Evolutionary conservation across 106 monocot genomes (phyloP).

Genomic region (Apostasia shenzhenica): DNA sequence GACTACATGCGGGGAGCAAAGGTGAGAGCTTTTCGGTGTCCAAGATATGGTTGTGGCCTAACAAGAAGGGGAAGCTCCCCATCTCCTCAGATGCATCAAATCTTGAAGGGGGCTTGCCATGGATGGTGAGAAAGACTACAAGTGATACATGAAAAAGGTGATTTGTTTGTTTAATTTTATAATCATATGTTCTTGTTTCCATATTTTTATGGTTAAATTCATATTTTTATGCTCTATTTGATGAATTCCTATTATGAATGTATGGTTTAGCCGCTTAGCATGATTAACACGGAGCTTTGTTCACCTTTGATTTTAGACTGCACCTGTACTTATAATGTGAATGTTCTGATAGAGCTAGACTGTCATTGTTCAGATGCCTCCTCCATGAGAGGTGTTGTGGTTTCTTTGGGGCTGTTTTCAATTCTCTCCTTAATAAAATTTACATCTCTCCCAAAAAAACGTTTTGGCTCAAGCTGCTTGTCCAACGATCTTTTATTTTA

Average conservation of each 20-base stretch:
- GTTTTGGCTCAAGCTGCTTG: no score
- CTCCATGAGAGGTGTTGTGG: not conserved
- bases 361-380: not conserved
- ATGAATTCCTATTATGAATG: not conserved
- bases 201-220: constrained; percentile 5
- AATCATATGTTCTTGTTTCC: constrained; percentile 2
- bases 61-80: constrained; percentile 61
- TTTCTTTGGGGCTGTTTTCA: no score
- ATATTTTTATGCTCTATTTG: constrained; percentile 4
- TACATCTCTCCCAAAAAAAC: no score
- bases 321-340: not conserved
- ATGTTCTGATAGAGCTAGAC: not conserved
- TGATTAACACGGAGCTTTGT: not conserved
- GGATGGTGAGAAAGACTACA: constrained; percentile 24
- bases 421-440: no score
- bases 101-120: constrained; percentile 35
- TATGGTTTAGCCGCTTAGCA: not conserved
- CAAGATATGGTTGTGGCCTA: constrained; percentile 80
- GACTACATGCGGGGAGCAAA: constrained; percentile 45
- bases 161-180: constrained; percentile 2
- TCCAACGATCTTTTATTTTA: no score
- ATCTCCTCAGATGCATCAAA: constrained; percentile 21
- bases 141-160: constrained; percentile 34
- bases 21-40: constrained; percentile 87
- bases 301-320: not conserved